Base-by-base conservation (phyloP, 441 rosid species). In the Lepidium campestre region DNA sequence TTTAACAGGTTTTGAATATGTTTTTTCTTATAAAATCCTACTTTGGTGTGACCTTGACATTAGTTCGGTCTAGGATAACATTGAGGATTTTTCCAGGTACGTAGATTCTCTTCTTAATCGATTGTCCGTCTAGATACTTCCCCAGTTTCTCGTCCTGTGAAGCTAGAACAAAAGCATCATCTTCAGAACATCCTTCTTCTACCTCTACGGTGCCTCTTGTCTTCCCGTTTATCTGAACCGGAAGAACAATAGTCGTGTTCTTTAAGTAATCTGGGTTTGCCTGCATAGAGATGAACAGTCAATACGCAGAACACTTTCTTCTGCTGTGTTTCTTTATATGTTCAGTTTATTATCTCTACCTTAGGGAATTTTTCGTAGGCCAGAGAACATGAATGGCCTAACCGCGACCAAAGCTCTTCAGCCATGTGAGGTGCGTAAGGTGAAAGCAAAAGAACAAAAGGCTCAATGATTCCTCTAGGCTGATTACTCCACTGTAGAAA, bases 381-480 rank as follows among this genome's bases (percentile, higher is more conserved):
- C 77, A 91, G 76, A 45, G 99, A 83, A 66, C 73, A 71, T 1
- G 65, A 46, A 65, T 91, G 84, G 69, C 96, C 92, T 17, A 93
- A 70, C 68, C 90, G 93, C 53, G 76, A 86, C 99, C 99, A 93
- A 65, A 93, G 87, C 81, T 93, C 97, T 79, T 93, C 99, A 1
- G 96, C 86, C 82, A 94, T 94, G 81, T 93, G 96, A 69, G 97
- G 99, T 7, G 95, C 92, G 40, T 91, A 91, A 40, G 99, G 99
- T 10, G 97, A 80, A 44, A 93, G 92, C 81, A 93, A 73, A 68
- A 91, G 74, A 68, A 87, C 82, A 57, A 86, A 94, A 29, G 83
- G 83, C 80, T 89, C 92, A 35, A 84, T 75, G 19, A 84, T 79
- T 40, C 76, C 78, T 75, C 75, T 83, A 11, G 97, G 96, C 37